Evolutionary conservation across 2,329 filamentous ascomycete species (phyloP).

Genomic region (Chaetoscypha palmicola): DNA sequence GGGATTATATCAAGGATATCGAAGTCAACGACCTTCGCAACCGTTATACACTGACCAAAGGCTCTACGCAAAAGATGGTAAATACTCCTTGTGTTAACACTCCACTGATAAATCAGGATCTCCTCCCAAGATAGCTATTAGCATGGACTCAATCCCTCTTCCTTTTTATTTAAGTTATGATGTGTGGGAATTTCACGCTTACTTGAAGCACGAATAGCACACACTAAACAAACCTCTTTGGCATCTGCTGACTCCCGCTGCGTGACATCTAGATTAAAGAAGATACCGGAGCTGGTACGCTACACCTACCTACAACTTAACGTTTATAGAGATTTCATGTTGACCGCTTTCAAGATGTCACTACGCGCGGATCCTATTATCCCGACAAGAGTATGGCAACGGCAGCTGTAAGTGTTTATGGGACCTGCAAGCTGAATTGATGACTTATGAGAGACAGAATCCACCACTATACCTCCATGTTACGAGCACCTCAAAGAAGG

Average conservation of each 20-base stretch:
- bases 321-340: constrained; percentile 40
- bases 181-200: constrained; percentile 60
- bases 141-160: constrained; percentile 25
- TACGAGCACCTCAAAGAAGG: constrained; percentile 84
- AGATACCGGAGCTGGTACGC: constrained; percentile 99
- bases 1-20: constrained; percentile 97
- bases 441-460: constrained; percentile 49
- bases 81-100: constrained; percentile 64
- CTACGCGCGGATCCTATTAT: constrained; percentile 91
- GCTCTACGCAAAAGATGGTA: constrained; percentile 99
- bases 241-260: constrained; percentile 88
- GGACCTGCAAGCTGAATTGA: background rate
- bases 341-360: constrained; percentile 80
- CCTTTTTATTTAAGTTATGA: constrained; percentile 30
- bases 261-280: constrained; percentile 98
- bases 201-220: constrained; percentile 59
- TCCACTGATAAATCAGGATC: constrained; percentile 57
- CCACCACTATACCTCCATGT: constrained; percentile 93
- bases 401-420: constrained; percentile 60
- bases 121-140: constrained; percentile 28
- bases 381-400: constrained; percentile 98
- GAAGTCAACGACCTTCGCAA: constrained; percentile 98
- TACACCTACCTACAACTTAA: constrained; percentile 38
- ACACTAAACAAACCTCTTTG: constrained; percentile 60
- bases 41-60: constrained; percentile 94